Evolutionary conservation across 805 yeast species (phyloP).

Genomic region (Komagataella mondaviorum): DNA sequence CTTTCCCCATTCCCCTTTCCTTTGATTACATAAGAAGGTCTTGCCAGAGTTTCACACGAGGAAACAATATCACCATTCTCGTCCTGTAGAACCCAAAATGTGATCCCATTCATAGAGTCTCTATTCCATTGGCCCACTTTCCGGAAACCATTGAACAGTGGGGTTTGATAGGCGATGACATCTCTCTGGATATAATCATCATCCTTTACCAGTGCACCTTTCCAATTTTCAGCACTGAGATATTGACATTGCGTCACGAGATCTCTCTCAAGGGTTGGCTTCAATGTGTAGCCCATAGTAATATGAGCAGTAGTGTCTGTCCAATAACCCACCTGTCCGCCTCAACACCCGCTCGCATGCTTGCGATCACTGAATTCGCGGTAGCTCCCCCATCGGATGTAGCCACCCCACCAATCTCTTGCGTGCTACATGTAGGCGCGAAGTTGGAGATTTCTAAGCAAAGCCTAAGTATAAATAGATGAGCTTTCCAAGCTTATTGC

Average conservation of each 20-base stretch:
- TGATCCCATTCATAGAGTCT: neutral
- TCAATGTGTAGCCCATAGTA: neutral
- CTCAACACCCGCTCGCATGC: neutral
- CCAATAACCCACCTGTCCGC: neutral
- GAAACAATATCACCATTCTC: neutral
- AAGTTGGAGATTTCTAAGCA: neutral
- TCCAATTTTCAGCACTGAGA: neutral
- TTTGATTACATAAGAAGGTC: neutral
- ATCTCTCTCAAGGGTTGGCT: neutral
- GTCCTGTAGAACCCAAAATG: neutral
- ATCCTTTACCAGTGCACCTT: neutral
- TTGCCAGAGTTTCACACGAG: neutral
- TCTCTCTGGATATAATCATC: neutral
- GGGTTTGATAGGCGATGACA: neutral
- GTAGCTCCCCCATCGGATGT: too few relatives aligned
- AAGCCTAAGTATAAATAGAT: neutral
- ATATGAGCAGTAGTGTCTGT: neutral
- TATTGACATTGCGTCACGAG: neutral
- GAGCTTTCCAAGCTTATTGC: neutral
- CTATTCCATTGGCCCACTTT: neutral
- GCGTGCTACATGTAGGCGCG: neutral
- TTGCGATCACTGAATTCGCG: neutral
- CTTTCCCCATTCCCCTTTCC: neutral
- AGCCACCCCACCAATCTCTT: neutral
- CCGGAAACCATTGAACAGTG: neutral